Evolutionary conservation across 73 alveolate species (phyloP), one percentile per base, ranked within the genome.

Genomic region (Paramecium primaurelia): DNA sequence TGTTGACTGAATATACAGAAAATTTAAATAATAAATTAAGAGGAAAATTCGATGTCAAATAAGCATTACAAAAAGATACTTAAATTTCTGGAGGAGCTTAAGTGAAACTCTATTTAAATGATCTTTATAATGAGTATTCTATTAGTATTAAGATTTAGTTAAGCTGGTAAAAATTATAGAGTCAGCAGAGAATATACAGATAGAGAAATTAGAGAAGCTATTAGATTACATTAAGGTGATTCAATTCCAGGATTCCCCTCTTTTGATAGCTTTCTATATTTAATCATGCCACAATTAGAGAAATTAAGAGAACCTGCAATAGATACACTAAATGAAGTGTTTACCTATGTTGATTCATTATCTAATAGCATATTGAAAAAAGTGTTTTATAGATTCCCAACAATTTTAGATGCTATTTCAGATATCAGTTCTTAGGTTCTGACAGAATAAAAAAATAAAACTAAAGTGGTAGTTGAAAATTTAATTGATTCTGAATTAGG

Each of bases 1-100:
- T 98, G 99, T 96, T 98, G 91, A 98, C 99, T 34, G 99, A 98
- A 93, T 98, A 95, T 80, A 95, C 98, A 73, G 98, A 96, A 59
- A 94, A 92, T 73, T 95, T 96, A 93, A 97, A 96, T 85, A 97
- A 96, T 93, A 95, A 97, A 80, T 95, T 97, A 92, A 93, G 96
- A 59, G 99, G 99, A 40, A 96, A 96, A 95, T 96, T 85, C 77
- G 98, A 94, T 94, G 92, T 93, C 77, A 96, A 88, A 71, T 69
- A 86, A 4, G 25, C 84, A 64, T 64, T 8, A 64, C 16, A 83
- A 86, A 88, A 91, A 38, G 92, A 92, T 49, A 40, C 93, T 49
- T 95, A 96, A 54, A 45, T 96, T 0, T 86, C 95, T 47, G 98
- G 99, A 44, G 96, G 96, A 32, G 93, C 96, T 36, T 64, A 42